phyloP scores from a whole-genome alignment of 176 grass and related monocot genomes.

The Calamus simplicifolius region DNA sequence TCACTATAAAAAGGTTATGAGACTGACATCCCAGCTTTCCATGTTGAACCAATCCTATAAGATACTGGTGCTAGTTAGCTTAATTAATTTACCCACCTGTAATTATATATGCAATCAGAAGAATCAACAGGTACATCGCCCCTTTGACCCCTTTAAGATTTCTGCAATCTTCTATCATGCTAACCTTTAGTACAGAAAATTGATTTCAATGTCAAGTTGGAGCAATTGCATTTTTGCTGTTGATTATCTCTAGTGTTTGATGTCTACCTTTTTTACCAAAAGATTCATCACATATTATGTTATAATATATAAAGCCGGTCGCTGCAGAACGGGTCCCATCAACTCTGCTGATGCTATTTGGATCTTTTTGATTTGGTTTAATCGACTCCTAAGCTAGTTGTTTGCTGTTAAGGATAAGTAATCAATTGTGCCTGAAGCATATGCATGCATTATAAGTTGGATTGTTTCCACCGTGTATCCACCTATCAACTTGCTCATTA shows the following conservation, averaged over 20 bases:
- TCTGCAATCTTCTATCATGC: constrained; percentile 6
- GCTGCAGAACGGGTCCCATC: neutral
- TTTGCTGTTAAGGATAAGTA: neutral
- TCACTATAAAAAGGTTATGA: too few species aligned
- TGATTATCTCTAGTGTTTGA: neutral
- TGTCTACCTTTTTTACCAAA: too few species aligned
- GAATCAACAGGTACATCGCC: constrained; percentile 5
- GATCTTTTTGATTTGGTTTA: neutral
- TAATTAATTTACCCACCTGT: neutral
- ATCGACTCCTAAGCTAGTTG: constrained; percentile 1
- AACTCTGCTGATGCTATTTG: constrained; percentile 1
- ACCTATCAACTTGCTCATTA: too few species aligned
- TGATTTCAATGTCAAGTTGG: constrained; percentile 11
- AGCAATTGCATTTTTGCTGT: neutral
- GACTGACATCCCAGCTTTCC: neutral
- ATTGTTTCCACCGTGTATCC: too few species aligned
- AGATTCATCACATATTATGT: neutral
- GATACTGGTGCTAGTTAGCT: neutral
- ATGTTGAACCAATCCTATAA: neutral
- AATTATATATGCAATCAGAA: neutral
- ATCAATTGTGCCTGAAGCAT: neutral
- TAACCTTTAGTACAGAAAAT: constrained; percentile 3
- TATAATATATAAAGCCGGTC: neutral
- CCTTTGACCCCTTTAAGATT: constrained; percentile 12
- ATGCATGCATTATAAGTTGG: constrained; percentile 12